Base-by-base conservation (phyloP, 345 rosid genomes). In the Raphanus raphanistrum region DNA sequence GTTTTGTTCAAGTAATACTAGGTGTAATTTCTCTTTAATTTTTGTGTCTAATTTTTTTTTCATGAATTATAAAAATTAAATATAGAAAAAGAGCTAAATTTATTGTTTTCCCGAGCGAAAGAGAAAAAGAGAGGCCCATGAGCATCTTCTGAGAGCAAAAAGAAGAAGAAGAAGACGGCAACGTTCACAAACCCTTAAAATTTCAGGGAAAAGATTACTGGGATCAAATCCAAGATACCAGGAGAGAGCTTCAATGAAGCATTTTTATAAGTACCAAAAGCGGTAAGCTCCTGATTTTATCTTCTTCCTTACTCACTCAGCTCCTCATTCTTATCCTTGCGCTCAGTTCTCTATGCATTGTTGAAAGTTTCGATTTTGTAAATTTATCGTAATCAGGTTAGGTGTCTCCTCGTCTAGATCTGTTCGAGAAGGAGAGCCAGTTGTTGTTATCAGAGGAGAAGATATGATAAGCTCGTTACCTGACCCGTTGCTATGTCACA, bases 171-270 rank as follows among this genome's bases (percentile, higher is more conserved):
- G 21, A 21, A 21, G 21, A 21, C 21, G 21, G 21, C 21, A 21
- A 21, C 21, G 21, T 21, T 21, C 41, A 8, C 41, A 36, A 36
- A 36, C 43, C 43, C 43, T 21, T 36, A 36, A 8, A 36, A 36
- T 36, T 8, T 36, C 15, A 38, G 71, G 68, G 59, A 50, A 68
- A 43, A 68, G 62, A 50, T 68, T 68, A 50, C 61, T 55, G 5
- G 15, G 10, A 48, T 43, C 6, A 48, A 13, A 35, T 35, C 41
- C 5, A 8, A 35, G 41, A 35, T 35, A 35, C 7, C 16, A n/a
- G 6, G 55, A n/a, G 16, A 59, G 63, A 59, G 35, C 8, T 27
- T 27, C 5, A 27, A 58, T 27, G 8, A 50, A 50, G 55, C 21
- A 4, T 21, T 27, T 59, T 7, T 2, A 27, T 1, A 59, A 59